Conservation (phyloP, 371 early-diverging fungal genomes). For the Caulochytrium protostelioides region DNA sequence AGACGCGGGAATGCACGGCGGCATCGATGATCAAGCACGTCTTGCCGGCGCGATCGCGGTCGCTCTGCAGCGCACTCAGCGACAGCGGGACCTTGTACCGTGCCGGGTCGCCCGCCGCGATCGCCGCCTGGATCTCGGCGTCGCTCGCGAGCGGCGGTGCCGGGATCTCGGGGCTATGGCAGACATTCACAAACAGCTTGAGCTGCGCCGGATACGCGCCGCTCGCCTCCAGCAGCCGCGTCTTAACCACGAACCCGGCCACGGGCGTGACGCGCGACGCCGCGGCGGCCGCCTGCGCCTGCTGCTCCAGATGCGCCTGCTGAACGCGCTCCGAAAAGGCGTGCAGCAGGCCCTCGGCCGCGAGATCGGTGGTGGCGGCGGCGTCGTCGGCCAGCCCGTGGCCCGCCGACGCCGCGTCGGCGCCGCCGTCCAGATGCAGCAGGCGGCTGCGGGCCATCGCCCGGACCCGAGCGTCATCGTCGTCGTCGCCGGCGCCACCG, state of each 20-base stretch:
- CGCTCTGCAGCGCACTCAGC: slow-evolving; percentile 22
- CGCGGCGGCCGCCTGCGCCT: neutral
- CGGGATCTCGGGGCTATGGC: slow-evolving; percentile 36
- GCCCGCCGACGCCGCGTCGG: neutral
- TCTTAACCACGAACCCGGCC: slow-evolving; percentile 2
- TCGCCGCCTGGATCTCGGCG: slow-evolving; percentile 37
- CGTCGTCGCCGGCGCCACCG: too few relatives aligned
- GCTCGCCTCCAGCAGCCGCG: neutral
- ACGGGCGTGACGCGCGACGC: neutral
- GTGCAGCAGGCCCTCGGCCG: neutral
- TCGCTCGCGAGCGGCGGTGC: slow-evolving; percentile 32
- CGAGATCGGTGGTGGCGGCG: neutral
- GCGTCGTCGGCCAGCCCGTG: neutral
- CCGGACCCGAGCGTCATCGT: slow-evolving; percentile 4
- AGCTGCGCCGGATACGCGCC: neutral
- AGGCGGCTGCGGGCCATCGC: neutral
- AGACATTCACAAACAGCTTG: slow-evolving; percentile 42
- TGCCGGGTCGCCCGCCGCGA: slow-evolving; percentile 33
- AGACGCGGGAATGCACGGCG: slow-evolving; percentile 39
- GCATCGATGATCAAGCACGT: slow-evolving; percentile 39
- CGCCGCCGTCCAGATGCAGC: neutral
- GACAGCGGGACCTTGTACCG: slow-evolving; percentile 44
- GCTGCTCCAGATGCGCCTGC: neutral
- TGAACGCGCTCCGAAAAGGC: neutral
- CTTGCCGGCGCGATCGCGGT: slow-evolving; percentile 22